Percentiles rank a stretch among this genome's conserved stretches.
Evolutionary conservation across 148 eudicot species (phyloP).

Genomic region (Cornus florida): DNA sequence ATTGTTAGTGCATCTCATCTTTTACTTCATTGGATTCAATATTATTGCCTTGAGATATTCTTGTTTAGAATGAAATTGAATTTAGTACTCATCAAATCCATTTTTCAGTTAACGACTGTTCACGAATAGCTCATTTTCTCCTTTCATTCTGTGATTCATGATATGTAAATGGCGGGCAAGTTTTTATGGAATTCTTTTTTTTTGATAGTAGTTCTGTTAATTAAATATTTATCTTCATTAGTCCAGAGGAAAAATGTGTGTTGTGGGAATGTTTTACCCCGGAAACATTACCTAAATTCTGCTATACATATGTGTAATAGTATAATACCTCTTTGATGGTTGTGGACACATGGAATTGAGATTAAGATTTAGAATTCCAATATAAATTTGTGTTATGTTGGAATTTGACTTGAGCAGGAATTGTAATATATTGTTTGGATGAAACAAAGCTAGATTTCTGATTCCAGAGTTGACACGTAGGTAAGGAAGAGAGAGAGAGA

Average conservation of each 20-base stretch:
- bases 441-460: too few relatives aligned
- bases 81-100: neutral
- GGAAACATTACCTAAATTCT: neutral
- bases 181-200: too few relatives aligned
- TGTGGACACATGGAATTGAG: neutral
- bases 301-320: neutral
- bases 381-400: too few relatives aligned
- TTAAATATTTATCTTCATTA: neutral
- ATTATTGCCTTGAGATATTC: neutral
- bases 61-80: neutral
- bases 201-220: neutral
- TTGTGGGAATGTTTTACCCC: neutral
- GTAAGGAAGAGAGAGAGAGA: too few relatives aligned
- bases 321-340: neutral
- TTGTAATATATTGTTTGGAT: too few relatives aligned
- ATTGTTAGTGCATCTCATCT: constrained; percentile 54
- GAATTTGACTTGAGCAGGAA: too few relatives aligned
- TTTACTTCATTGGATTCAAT: neutral
- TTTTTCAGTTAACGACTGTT: too few relatives aligned
- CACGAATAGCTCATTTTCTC: neutral
- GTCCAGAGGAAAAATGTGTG: neutral
- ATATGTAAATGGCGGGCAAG: neutral
- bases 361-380: too few relatives aligned
- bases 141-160: neutral
- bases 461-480: too few relatives aligned